Evolutionary conservation across 805 yeast genomes (phyloP).

Genomic region (Pichia pseudocactophila): DNA sequence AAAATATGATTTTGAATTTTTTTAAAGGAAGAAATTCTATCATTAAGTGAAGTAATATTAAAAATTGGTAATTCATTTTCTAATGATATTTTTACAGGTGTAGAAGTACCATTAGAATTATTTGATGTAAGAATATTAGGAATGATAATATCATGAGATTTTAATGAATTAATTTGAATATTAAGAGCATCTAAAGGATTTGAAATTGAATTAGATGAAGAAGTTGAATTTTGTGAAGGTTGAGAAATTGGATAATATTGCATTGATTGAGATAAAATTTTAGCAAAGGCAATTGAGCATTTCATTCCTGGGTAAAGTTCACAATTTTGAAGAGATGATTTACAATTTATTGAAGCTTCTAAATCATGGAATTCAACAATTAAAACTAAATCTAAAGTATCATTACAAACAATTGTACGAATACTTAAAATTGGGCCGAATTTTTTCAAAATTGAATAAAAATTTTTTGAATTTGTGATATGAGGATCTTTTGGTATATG

Average conservation of each 20-base stretch:
- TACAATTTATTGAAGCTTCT: constrained; percentile 73
- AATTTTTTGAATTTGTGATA: constrained; percentile 43
- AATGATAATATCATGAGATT: constrained; percentile 2
- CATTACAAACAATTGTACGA: constrained; percentile 41
- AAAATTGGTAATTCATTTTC: constrained; percentile 8
- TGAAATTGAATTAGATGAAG: not conserved
- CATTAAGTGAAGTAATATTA: constrained; percentile 16
- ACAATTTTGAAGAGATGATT: constrained; percentile 68
- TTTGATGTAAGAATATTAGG: constrained; percentile 2
- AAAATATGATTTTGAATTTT: constrained; percentile 5
- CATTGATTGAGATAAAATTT: constrained; percentile 33
- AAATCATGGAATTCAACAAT: constrained; percentile 64
- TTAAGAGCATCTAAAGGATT: constrained; percentile 5
- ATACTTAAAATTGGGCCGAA: constrained; percentile 58
- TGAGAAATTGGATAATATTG: not conserved
- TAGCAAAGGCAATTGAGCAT: constrained; percentile 78
- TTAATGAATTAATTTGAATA: constrained; percentile 1
- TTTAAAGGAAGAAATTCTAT: constrained; percentile 16
- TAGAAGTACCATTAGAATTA: not conserved
- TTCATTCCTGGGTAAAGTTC: constrained; percentile 75
- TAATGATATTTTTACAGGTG: not conserved
- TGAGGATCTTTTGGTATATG: constrained; percentile 52
- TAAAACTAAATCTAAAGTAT: constrained; percentile 32
- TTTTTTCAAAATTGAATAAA: constrained; percentile 41
- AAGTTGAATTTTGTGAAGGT: no score